Evolutionary conservation across 225 moss, liverwort and hornwort species (phyloP), one percentile per base, ranked within the genome.

Genomic region (Sphagnum tenellum): DNA sequence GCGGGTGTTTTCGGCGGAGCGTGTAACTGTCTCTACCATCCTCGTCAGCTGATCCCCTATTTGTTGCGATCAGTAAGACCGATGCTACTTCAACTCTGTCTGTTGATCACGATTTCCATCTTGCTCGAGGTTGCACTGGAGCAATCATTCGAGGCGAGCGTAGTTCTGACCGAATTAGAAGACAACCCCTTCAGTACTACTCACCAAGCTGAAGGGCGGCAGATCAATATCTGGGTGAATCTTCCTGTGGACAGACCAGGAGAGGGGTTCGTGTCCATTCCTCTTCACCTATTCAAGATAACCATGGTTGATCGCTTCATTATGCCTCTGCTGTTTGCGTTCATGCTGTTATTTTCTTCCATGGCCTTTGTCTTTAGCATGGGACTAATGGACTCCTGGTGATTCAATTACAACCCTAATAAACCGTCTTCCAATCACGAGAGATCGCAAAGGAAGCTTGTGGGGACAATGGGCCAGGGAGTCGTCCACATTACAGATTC

Each of bases 181-280:
- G 64, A 44, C 63, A 48, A 58, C 49, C 49, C 12, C 5, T 66
- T 69, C 46, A 64, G 13, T 61, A 13, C 62, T 3, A 29, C 29
- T 29, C 29, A 29, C 1, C 29, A 29, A 29, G 29, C 29, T 29
- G 29, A 29, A 29, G 29, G 29, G 29, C 29, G 29, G 29, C 29
- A 29, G 29, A 29, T 29, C 29, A 29, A 29, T 29, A 11, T 60
- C 3, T 75, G 66, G 70, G 75, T 75, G 58, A 65, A 61, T 46
- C 62, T 75, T 58, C 75, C 75, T 12, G 3, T 75, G 9, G 70
- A 75, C 45, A 56, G 70, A 48, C 75, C 75, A 12, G 75, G 70
- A 9, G 75, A 71, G 13, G 75, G 75, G 44, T 50, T 70, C 54
- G 66, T 71, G 12, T 7, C 62, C 45, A 10, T 75, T 66, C 75